Evolutionary conservation across 2,329 filamentous ascomycete genomes (phyloP).

Genomic region (Sordariomycetes sp.): DNA sequence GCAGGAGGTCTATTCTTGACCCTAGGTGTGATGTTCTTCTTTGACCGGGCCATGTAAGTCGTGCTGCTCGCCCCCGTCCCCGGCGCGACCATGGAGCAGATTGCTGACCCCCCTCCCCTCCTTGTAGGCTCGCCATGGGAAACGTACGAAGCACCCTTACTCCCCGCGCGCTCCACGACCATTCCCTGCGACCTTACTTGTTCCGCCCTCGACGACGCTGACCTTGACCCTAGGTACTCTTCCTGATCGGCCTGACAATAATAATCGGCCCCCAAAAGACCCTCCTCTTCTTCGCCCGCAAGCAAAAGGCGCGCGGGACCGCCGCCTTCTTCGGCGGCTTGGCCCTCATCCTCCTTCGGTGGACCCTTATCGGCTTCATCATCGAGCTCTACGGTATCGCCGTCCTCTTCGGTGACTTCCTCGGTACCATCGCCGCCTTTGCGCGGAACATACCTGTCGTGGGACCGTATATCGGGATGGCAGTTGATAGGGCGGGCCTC

Average conservation of each 20-base stretch:
- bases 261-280: slow-evolving; percentile 93
- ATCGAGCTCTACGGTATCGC: slow-evolving; percentile 90
- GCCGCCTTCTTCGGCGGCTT: slow-evolving; percentile 80
- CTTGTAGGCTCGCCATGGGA: slow-evolving; percentile 81
- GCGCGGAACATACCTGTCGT: slow-evolving; percentile 75
- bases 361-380: slow-evolving; percentile 83
- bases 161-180: slow-evolving; percentile 5
- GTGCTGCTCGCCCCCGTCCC: background rate
- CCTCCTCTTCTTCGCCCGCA: slow-evolving; percentile 84
- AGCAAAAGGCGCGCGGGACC: slow-evolving; percentile 86
- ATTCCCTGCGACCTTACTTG: slow-evolving; percentile 3
- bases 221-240: slow-evolving; percentile 62
- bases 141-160: slow-evolving; percentile 50
- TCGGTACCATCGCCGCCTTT: slow-evolving; percentile 84
- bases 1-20: slow-evolving; percentile 89
- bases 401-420: slow-evolving; percentile 90
- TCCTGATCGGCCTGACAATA: slow-evolving; percentile 89
- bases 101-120: background rate
- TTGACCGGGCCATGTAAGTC: slow-evolving; percentile 85
- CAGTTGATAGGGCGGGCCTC: slow-evolving; percentile 60
- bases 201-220: slow-evolving; percentile 5
- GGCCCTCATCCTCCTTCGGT: slow-evolving; percentile 73
- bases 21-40: slow-evolving; percentile 91
- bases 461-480: slow-evolving; percentile 72
- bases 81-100: background rate